Percentiles rank a stretch among this genome's conserved stretches.
These are phyloP conservation scores for Sarocladium strictum DNA, from an alignment of 2,329 filamentous ascomycete genomes.

Conservation along the genomic window DNA sequence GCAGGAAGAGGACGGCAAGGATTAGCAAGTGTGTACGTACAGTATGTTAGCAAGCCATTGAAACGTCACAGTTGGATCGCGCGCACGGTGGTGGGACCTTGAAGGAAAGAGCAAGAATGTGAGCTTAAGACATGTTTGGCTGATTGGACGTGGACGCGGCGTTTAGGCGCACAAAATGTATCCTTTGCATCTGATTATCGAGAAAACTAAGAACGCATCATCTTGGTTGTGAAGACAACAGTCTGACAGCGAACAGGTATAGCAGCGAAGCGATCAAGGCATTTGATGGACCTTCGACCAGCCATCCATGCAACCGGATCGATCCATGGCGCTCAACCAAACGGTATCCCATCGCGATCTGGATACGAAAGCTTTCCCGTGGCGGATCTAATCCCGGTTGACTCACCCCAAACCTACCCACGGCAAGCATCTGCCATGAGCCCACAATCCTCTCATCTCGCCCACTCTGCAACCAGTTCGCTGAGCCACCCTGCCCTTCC, in stretches of 20 bases:
- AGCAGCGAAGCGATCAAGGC: no score
- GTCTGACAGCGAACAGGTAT: no score
- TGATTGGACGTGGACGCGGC: slow-evolving; percentile 33
- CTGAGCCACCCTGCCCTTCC: slow-evolving; percentile 9
- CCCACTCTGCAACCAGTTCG: slow-evolving; percentile 21
- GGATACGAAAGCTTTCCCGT: neutral
- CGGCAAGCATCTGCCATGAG: neutral
- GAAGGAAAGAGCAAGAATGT: slow-evolving; percentile 11
- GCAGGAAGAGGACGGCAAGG: neutral
- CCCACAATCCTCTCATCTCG: slow-evolving; percentile 19
- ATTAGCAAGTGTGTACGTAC: neutral
- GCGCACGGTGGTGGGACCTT: neutral
- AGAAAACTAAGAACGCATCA: no score
- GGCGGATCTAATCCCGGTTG: neutral
- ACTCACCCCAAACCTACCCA: neutral
- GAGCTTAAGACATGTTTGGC: slow-evolving; percentile 21
- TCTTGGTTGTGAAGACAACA: no score
- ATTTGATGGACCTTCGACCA: neutral
- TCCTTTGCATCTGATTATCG: neutral
- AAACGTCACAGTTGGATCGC: slow-evolving; percentile 1
- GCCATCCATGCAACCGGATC: neutral
- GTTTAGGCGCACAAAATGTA: slow-evolving; percentile 36
- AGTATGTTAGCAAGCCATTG: slow-evolving; percentile 8
- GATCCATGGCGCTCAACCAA: neutral
- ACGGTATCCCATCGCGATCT: no score